Percentiles rank a stretch among this genome's conserved stretches.
phyloP scores from a whole-genome alignment of 768 basidiomycete genomes.

The Russula virescens region DNA sequence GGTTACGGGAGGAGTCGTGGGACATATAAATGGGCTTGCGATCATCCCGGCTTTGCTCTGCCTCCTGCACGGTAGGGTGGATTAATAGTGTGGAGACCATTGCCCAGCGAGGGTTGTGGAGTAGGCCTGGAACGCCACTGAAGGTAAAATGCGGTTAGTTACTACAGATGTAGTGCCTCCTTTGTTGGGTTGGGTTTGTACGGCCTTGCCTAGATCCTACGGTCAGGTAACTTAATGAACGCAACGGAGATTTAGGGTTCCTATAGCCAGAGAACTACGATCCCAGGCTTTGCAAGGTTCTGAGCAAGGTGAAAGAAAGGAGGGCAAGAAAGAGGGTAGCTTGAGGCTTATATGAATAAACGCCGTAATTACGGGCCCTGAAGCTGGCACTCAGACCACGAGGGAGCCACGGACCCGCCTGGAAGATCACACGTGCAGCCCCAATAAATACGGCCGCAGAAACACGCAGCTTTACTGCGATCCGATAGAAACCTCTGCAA shows the following conservation, averaged over 20 bases:
- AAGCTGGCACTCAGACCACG: conserved; percentile 11
- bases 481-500: conserved; percentile 19
- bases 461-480: conserved; percentile 16
- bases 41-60: conserved; percentile 4
- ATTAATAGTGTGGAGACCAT: conserved; percentile 13
- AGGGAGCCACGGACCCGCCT: conserved; percentile 21
- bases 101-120: not conserved
- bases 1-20: not conserved
- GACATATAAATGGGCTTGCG: conserved; percentile 10
- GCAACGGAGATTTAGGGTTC: not conserved
- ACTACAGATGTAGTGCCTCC: not conserved
- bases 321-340: conserved; percentile 10
- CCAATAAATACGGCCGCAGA: conserved; percentile 1
- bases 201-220: conserved; percentile 2
- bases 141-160: conserved; percentile 5
- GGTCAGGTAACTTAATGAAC: not conserved
- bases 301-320: conserved; percentile 1
- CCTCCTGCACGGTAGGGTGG: not conserved
- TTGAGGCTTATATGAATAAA: conserved; percentile 14
- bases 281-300: conserved; percentile 8
- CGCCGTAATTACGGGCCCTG: conserved; percentile 14
- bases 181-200: conserved; percentile 1
- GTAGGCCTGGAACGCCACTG: not conserved
- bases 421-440: conserved; percentile 24
- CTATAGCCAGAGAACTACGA: not conserved